phyloP scores from a whole-genome alignment of 2,329 filamentous ascomycete species.

The Aspergillus spinulosporus region DNA sequence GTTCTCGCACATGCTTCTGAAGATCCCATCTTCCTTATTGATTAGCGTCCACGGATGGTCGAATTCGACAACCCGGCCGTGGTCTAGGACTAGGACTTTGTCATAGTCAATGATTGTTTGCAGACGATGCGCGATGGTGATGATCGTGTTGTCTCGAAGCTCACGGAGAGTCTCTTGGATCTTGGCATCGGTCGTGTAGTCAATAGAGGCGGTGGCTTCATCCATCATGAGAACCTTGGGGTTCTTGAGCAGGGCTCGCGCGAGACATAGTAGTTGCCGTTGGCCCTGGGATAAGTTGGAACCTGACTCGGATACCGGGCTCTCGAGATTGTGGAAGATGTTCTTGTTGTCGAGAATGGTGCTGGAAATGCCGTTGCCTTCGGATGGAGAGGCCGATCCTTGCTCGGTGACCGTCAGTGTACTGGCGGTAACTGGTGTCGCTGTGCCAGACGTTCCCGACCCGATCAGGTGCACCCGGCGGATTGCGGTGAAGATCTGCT shows the following conservation, averaged over 20 bases:
- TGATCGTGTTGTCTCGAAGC: constrained; percentile 80
- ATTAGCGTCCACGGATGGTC: constrained; percentile 86
- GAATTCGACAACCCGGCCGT: constrained; percentile 82
- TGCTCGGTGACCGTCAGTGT: constrained; percentile 29
- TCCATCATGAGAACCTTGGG: constrained; percentile 98
- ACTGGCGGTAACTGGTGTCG: constrained; percentile 37
- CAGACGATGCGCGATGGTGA: constrained; percentile 92
- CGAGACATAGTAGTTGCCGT: constrained; percentile 89
- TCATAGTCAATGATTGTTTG: constrained; percentile 99
- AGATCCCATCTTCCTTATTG: constrained; percentile 65
- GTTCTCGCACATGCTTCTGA: constrained; percentile 68
- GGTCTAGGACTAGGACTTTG: constrained; percentile 91
- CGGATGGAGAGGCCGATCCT: constrained; percentile 21
- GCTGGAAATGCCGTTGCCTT: constrained; percentile 22
- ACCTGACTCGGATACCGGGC: constrained; percentile 82
- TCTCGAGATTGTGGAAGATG: constrained; percentile 83
- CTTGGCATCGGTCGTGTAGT: constrained; percentile 92
- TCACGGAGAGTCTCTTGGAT: constrained; percentile 97
- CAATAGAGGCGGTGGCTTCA: constrained; percentile 95
- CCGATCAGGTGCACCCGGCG: constrained; percentile 82
- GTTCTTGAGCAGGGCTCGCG: constrained; percentile 84
- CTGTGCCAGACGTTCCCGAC: constrained; percentile 36
- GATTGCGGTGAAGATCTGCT: constrained; percentile 83
- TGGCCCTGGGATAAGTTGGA: constrained; percentile 95
- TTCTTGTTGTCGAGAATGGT: constrained; percentile 76